phyloP scores from a whole-genome alignment of 257 asterid species.

The Solanum stenotomum region DNA sequence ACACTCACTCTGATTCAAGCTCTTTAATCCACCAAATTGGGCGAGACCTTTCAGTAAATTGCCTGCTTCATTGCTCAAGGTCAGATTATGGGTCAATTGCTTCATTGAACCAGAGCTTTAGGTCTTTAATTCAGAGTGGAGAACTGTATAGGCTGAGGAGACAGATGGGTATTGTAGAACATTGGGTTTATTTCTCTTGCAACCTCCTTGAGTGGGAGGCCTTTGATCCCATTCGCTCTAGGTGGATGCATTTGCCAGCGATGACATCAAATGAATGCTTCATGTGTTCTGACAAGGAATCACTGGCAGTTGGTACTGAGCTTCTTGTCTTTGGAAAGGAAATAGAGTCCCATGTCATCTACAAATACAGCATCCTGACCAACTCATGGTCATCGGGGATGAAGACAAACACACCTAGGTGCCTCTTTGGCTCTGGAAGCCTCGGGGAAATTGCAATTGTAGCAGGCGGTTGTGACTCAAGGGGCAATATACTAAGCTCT shows the following conservation, averaged over 20 bases:
- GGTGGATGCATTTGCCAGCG: conserved; percentile 26
- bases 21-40: conserved; percentile 27
- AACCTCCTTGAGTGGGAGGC: conserved; percentile 29
- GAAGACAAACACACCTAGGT: conserved; percentile 20
- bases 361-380: conserved; percentile 23
- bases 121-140: conserved; percentile 26
- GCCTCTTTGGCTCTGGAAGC: conserved; percentile 73
- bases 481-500: conserved; percentile 45
- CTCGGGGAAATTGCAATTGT: conserved; percentile 63
- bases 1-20: conserved; percentile 7
- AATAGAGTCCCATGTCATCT: conserved; percentile 12
- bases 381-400: conserved; percentile 23
- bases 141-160: conserved; percentile 25
- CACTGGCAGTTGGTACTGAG: conserved; percentile 34
- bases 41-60: conserved; percentile 21
- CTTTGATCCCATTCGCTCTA: conserved; percentile 25
- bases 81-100: conserved; percentile 21
- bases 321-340: conserved; percentile 36
- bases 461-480: conserved; percentile 75
- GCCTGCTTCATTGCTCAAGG: conserved; percentile 20
- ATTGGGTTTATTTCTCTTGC: conserved; percentile 37
- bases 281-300: conserved; percentile 30
- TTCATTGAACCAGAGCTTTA: conserved; percentile 18
- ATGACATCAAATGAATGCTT: conserved; percentile 25
- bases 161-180: conserved; percentile 17